Conservation (phyloP, 2,329 filamentous ascomycete species). For the Trichophaea hybrida region DNA sequence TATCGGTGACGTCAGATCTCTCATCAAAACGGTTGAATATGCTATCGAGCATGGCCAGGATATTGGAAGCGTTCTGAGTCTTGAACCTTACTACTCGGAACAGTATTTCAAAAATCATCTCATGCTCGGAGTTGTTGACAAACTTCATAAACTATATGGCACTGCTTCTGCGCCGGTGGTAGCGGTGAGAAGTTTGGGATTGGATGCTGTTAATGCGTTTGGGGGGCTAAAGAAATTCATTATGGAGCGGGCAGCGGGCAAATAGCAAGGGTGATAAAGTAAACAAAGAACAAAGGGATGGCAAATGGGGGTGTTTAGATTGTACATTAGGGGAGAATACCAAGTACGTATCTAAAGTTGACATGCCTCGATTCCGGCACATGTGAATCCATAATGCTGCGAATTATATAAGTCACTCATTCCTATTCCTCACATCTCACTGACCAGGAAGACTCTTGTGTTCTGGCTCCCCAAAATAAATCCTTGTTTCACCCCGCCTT, state of each 20-base stretch:
- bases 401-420: too few species aligned
- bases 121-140: slow-evolving; percentile 68
- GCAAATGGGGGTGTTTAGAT: too few species aligned
- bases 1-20: slow-evolving; percentile 70
- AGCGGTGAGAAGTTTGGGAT: slow-evolving; percentile 59
- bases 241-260: slow-evolving; percentile 52
- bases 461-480: too few species aligned
- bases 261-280: background rate
- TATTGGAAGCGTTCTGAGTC: slow-evolving; percentile 51
- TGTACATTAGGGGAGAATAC: too few species aligned
- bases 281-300: background rate
- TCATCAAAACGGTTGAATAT: slow-evolving; percentile 59
- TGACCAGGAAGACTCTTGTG: too few species aligned
- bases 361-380: too few species aligned
- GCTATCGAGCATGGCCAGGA: slow-evolving; percentile 76
- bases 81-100: slow-evolving; percentile 69
- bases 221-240: slow-evolving; percentile 67
- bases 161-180: slow-evolving; percentile 66
- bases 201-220: slow-evolving; percentile 61
- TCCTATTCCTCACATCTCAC: too few species aligned
- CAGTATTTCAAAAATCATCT: slow-evolving; percentile 70
- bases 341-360: too few species aligned
- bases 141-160: slow-evolving; percentile 86
- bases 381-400: too few species aligned
- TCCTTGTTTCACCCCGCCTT: background rate